These are phyloP conservation scores for Coleophoma eucalyptorum DNA, from an alignment of 2,329 filamentous ascomycete genomes.

Conservation along the genomic window DNA sequence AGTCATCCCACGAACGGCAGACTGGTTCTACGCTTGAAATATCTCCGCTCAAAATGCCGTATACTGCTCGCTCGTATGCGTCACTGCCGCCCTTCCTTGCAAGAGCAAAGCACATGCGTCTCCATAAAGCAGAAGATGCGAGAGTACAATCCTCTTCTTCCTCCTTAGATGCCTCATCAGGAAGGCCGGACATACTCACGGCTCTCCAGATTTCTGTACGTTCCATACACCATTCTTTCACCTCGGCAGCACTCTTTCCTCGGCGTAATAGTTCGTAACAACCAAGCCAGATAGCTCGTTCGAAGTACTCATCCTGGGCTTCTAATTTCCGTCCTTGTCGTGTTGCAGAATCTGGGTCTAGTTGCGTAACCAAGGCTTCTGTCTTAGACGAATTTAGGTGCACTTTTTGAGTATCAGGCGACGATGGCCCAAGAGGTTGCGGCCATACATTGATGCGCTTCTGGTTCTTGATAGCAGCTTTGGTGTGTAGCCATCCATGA, in stretches of 20 bases:
- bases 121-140: slow-evolving; percentile 61
- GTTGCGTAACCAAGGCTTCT: slow-evolving; percentile 72
- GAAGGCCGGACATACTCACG: slow-evolving; percentile 71
- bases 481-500: slow-evolving; percentile 89
- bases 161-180: slow-evolving; percentile 46
- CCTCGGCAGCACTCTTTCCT: slow-evolving; percentile 69
- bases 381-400: slow-evolving; percentile 54
- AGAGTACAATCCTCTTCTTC: slow-evolving; percentile 42
- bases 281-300: slow-evolving; percentile 88
- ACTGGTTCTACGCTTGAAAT: slow-evolving; percentile 72
- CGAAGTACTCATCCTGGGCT: slow-evolving; percentile 80
- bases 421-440: slow-evolving; percentile 60
- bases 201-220: slow-evolving; percentile 88
- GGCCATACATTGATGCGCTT: slow-evolving; percentile 73
- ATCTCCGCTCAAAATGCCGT: slow-evolving; percentile 86
- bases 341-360: slow-evolving; percentile 87
- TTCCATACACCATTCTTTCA: slow-evolving; percentile 83
- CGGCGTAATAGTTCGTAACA: slow-evolving; percentile 90
- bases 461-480: slow-evolving; percentile 81
- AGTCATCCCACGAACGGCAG: slow-evolving; percentile 79
- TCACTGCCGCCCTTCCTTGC: slow-evolving; percentile 67
- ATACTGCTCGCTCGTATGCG: slow-evolving; percentile 83
- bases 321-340: slow-evolving; percentile 76
- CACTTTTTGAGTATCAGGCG: slow-evolving; percentile 50
- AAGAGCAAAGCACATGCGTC: slow-evolving; percentile 70